Percentiles rank a stretch among this genome's conserved stretches.
Conservation (phyloP, 345 rosid genomes). For the Lepidium sativum region DNA sequence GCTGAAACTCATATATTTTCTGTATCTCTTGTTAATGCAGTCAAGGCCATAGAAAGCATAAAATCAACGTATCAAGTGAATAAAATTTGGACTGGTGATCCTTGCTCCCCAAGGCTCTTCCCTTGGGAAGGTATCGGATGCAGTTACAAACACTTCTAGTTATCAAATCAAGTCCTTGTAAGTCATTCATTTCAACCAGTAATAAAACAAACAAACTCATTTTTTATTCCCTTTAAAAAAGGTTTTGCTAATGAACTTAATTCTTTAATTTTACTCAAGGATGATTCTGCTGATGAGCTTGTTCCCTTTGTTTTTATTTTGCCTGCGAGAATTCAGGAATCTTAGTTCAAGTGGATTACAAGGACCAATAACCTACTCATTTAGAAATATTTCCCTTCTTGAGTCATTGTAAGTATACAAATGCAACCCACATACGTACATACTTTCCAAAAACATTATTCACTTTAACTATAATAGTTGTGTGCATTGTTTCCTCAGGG, state of each 20-base stretch:
- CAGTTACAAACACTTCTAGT: conserved; percentile 17
- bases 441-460: neutral
- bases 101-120: conserved; percentile 40
- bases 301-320: neutral
- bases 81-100: conserved; percentile 50
- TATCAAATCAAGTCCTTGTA: conserved; percentile 39
- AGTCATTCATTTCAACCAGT: neutral
- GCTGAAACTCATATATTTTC: neutral
- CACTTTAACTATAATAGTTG: neutral
- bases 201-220: neutral
- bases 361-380: conserved; percentile 32
- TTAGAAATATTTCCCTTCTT: conserved; percentile 31
- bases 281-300: conserved; percentile 2
- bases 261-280: neutral
- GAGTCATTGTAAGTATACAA: conserved; percentile 34
- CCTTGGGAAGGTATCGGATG: conserved; percentile 47
- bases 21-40: conserved; percentile 15
- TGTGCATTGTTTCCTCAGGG: conserved; percentile 30
- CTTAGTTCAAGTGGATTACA: conserved; percentile 41
- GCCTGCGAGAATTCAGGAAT: conserved; percentile 28
- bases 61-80: conserved; percentile 29
- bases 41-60: conserved; percentile 30
- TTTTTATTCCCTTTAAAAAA: neutral
- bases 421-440: neutral
- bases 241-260: neutral